These are phyloP conservation scores for Knoxdaviesia capensis DNA, from an alignment of 2,329 filamentous ascomycete genomes.

Conservation along the genomic window DNA sequence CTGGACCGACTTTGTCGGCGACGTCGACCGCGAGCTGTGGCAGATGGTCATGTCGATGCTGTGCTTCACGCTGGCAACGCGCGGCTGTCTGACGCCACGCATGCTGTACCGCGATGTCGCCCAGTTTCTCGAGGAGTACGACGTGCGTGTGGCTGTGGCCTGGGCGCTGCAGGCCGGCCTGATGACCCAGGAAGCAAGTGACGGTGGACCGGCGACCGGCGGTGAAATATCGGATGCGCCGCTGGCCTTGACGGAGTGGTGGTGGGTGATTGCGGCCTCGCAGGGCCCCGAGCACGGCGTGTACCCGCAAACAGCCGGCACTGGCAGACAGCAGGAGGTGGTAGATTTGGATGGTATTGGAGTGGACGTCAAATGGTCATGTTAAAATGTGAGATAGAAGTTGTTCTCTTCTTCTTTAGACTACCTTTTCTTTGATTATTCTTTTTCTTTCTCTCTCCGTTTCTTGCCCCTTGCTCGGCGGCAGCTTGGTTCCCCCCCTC, in stretches of 20 bases:
- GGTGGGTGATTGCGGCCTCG: slow-evolving; percentile 39
- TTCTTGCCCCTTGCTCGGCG: no score
- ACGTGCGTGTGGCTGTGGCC: slow-evolving; percentile 33
- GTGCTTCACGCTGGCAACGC: slow-evolving; percentile 39
- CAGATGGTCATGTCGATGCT: slow-evolving; percentile 40
- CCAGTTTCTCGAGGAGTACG: slow-evolving; percentile 40
- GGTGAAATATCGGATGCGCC: neutral
- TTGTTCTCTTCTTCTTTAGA: no score
- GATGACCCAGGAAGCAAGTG: slow-evolving; percentile 19
- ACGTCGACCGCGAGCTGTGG: slow-evolving; percentile 40
- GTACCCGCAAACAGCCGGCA: no score
- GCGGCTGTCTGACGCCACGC: slow-evolving; percentile 32
- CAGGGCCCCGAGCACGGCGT: slow-evolving; percentile 5
- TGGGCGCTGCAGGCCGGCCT: slow-evolving; percentile 38
- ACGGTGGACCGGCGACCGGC: slow-evolving; percentile 11
- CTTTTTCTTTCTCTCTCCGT: no score
- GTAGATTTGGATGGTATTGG: no score
- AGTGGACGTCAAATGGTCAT: no score
- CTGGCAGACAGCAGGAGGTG: no score
- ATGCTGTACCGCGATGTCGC: slow-evolving; percentile 34
- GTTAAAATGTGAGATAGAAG: no score
- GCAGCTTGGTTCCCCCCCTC: no score
- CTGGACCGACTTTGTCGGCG: slow-evolving; percentile 52
- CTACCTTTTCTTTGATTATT: no score
- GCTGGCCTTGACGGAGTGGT: slow-evolving; percentile 38